These are phyloP conservation scores for Cryptosporidium andersoni DNA, from an alignment of 169 alveolate genomes.

Conservation along the genomic window DNA sequence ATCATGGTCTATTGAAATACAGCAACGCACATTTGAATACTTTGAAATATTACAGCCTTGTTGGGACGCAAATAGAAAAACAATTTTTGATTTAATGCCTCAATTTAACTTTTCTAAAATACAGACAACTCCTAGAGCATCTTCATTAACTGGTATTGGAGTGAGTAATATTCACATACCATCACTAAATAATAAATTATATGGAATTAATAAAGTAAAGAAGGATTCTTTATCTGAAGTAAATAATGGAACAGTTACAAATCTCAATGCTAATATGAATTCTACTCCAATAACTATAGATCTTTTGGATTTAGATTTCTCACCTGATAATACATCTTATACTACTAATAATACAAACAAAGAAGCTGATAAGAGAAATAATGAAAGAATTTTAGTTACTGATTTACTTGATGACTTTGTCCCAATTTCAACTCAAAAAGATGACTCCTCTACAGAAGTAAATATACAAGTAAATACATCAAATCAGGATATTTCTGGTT, in stretches of 20 bases:
- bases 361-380: not conserved
- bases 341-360: not conserved
- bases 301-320: not conserved
- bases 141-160: too few relatives aligned
- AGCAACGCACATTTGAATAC: conserved; percentile 53
- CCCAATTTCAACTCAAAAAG: too few relatives aligned
- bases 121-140: not conserved
- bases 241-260: too few relatives aligned
- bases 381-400: conserved; percentile 12
- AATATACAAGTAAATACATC: too few relatives aligned
- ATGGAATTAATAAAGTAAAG: too few relatives aligned
- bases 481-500: too few relatives aligned
- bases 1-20: conserved; percentile 27
- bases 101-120: conserved; percentile 40
- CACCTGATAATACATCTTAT: not conserved
- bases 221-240: too few relatives aligned
- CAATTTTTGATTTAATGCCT: conserved; percentile 42
- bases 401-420: conserved; percentile 20
- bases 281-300: too few relatives aligned
- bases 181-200: too few relatives aligned
- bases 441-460: too few relatives aligned
- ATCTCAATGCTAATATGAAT: too few relatives aligned
- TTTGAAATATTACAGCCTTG: conserved; percentile 24
- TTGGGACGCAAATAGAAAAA: conserved; percentile 63
- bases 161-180: too few relatives aligned